Base-by-base conservation (phyloP, 768 basidiomycete species). In the Tulasnella sp. region DNA sequence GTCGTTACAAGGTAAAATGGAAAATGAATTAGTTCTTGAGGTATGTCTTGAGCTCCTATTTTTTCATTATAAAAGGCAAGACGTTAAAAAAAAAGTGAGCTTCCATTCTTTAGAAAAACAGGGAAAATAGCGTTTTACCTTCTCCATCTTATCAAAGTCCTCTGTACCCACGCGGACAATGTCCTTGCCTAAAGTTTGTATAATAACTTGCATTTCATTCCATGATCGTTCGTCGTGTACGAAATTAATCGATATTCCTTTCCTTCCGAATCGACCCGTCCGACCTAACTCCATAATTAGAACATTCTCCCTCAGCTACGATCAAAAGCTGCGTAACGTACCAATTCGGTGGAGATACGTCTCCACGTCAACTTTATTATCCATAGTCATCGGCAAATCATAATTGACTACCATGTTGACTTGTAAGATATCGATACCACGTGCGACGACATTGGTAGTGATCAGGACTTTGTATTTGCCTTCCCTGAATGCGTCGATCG, bases 381-480 rank as follows among this genome's bases (percentile, higher is more conserved):
- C 83, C 58, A 78, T 81, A 75, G 86, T 78, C 40, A 90, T 69
- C 0, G 92, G 91, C 24, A 95, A 74, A 62, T 96, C 92, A 62
- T 98, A 99, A 68, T 98, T 98, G 65, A 99, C 90, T n/a, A 98
- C 93, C 91, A 99, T 91, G 72, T 96, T 99, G 60, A 99, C 95
- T 70, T 96, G 93, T 49, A 90, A 73, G 61, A 99, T 95, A 61
- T 99, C 95, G 69, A 99, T 98, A 37, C 95, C 95, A 15, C 95
- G 81, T 1, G 95, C 92, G 57, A 98, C 85, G 62, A 99, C 95
- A 66, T 99, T 99, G 33, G 95, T 99, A 46, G 95, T 98, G 63
- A 99, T 99, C 58, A 99, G 69, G 44, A 92, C 92, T 66, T 99
- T 99, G 64, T 90, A 90, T 58, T 82, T 83, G 48, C 95, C 95